Conservation (phyloP, 148 eudicot genomes). For the Camellia lanceoleosa region DNA sequence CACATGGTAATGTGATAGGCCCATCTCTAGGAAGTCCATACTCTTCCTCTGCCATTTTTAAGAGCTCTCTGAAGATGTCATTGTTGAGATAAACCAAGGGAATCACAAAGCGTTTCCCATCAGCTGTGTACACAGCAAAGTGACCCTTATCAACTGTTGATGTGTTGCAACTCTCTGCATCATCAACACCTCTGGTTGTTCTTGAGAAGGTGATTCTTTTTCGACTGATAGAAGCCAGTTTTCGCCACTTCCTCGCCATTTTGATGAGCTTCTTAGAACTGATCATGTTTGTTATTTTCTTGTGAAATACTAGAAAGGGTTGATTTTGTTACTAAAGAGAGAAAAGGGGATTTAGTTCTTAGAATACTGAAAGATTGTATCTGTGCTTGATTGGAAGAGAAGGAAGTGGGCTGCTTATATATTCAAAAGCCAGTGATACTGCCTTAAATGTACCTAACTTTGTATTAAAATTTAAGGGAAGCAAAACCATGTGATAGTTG, state of each 20-base stretch:
- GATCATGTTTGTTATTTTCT: conserved; percentile 29
- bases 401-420: neutral
- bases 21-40: conserved; percentile 38
- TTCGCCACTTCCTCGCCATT: conserved; percentile 42
- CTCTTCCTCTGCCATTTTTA: conserved; percentile 46
- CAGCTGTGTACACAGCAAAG: conserved; percentile 30
- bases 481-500: conserved; percentile 14
- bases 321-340: neutral
- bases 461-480: neutral
- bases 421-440: neutral
- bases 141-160: conserved; percentile 26
- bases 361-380: neutral
- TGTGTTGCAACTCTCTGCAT: too few relatives aligned
- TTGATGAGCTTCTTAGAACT: conserved; percentile 41
- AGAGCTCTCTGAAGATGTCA: conserved; percentile 29
- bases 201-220: conserved; percentile 25
- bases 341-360: neutral
- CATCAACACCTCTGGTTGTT: neutral
- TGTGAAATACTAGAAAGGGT: neutral
- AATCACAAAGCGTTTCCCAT: conserved; percentile 26
- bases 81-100: conserved; percentile 32
- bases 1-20: conserved; percentile 44
- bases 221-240: conserved; percentile 24
- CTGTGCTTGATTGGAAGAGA: neutral
- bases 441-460: neutral